A percentile compares a stretch with the other conserved stretches of the same genome.
phyloP scores from a whole-genome alignment of 164 flowering plant species.

The Sextonia rubra region DNA sequence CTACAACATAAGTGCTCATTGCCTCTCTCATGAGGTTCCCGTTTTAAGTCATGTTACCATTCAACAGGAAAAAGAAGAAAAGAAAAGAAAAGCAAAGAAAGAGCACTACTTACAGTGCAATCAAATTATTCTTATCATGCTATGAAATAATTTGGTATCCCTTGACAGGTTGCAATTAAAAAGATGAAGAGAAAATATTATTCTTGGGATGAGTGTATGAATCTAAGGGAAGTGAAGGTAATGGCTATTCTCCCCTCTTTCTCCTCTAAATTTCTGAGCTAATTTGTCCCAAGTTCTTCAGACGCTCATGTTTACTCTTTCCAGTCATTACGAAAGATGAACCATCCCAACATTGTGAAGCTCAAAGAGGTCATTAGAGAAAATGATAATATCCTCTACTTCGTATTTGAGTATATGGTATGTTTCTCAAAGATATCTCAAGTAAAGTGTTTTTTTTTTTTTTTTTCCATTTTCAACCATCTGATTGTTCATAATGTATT shows the following conservation, averaged over 20 bases:
- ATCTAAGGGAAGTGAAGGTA: constrained; percentile 98
- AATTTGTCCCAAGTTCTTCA: not conserved
- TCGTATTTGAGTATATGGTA: constrained; percentile 97
- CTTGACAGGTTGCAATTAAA: constrained; percentile 82
- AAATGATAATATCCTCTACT: constrained; percentile 70
- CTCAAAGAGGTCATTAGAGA: constrained; percentile 97
- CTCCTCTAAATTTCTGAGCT: not conserved
- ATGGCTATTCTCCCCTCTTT: not conserved
- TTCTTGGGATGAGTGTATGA: constrained; percentile 97
- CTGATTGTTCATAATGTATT: not conserved
- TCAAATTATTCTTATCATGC: not conserved
- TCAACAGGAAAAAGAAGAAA: too few species aligned
- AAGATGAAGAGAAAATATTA: constrained; percentile 94
- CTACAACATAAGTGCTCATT: too few species aligned
- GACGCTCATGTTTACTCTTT: not conserved
- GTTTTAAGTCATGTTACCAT: too few species aligned
- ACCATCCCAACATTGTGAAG: constrained; percentile 91
- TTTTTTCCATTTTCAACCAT: not conserved
- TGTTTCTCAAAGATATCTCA: not conserved
- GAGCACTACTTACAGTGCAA: not conserved
- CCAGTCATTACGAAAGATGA: constrained; percentile 94
- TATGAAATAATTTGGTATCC: not conserved
- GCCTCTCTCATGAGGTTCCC: too few species aligned
- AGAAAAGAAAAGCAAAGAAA: not conserved
- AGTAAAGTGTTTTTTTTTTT: not conserved